A percentile compares a stretch with the other conserved stretches of the same genome.
phyloP scores from a whole-genome alignment of 257 asterid genomes.

The Linaria vulgaris region DNA sequence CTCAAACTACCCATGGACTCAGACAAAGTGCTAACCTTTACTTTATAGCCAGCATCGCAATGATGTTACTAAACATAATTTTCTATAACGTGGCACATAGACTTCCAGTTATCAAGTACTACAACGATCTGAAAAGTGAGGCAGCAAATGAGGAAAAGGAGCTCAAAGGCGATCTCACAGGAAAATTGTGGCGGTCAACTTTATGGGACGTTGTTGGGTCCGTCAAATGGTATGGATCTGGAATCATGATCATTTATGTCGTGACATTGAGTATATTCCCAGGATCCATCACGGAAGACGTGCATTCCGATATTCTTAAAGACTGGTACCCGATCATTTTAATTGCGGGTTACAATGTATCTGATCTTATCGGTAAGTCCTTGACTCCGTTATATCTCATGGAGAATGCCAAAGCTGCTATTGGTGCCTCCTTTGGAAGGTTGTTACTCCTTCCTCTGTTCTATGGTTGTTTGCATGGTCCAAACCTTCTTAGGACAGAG shows the following conservation, averaged over 20 bases:
- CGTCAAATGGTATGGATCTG: constrained; percentile 81
- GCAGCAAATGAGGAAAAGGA: constrained; percentile 71
- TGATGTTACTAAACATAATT: constrained; percentile 68
- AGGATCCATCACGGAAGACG: constrained; percentile 89
- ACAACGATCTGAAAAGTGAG: constrained; percentile 55
- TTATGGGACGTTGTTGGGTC: constrained; percentile 69
- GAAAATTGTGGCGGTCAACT: constrained; percentile 63
- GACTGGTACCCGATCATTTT: constrained; percentile 89
- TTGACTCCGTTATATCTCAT: constrained; percentile 59
- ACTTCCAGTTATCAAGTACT: constrained; percentile 81
- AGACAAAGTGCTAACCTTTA: constrained; percentile 89
- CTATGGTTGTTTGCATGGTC: constrained; percentile 89
- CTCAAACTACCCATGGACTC: constrained; percentile 77
- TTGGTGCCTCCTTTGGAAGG: constrained; percentile 68
- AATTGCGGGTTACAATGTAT: constrained; percentile 71
- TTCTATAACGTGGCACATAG: constrained; percentile 70
- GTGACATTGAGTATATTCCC: constrained; percentile 90
- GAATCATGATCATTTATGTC: constrained; percentile 53
- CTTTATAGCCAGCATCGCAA: constrained; percentile 69
- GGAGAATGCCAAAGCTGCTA: constrained; percentile 60
- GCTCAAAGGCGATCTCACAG: constrained; percentile 63
- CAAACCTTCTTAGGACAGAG: constrained; percentile 66
- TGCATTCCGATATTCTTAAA: constrained; percentile 62
- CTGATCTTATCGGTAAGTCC: constrained; percentile 76
- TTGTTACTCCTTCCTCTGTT: constrained; percentile 77